Base-by-base conservation (phyloP, 1,284 basidiomycete genomes). In the Fomitiporia mediterranea region DNA sequence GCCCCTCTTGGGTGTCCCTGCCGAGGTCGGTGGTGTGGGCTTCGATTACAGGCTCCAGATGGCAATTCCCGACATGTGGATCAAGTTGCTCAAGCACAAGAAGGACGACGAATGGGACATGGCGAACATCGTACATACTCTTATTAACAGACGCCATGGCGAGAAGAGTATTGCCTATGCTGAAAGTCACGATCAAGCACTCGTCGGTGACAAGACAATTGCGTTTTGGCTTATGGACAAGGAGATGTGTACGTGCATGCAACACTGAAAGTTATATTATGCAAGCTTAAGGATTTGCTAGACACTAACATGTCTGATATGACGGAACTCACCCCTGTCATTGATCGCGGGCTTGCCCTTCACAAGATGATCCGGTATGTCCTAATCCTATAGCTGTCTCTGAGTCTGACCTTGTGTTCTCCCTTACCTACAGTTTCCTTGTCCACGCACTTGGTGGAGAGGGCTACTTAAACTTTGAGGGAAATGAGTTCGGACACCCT, bases 181-280 rank as follows among this genome's bases (percentile, higher is more conserved):
- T 50, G 96, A 99, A 73, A 94, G 90, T 66, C 96, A 98, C 66
- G 96, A 98, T 71, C 96, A 99, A 70, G 96, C 96, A 15, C 80
- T 99, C 30, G 96, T 99, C 0, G 96, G 96, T 4, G 96, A 99
- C 75, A 98, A 98, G 77, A 98, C 96, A 0, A 69, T 98, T 34
- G 96, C 96, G 1, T 99, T 99, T 74, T 99, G 96, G 96, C 72
- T 99, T 55, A 99, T 99, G 96, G 96, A 99, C 74, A 96, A 97
- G 74, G 96, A 98, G 71, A 99, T 99, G 96, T 95, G 90, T 93
- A 75, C 61, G 80, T 76, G 32, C 25, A 51, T 44, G 35, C 17
- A 3, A 4, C 19, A 19, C 42, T 19, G 15, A 44, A 30, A 28
- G 13, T 23, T n/a, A 49, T 52, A 43, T 48, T 23, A 42, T 21